These are phyloP conservation scores for Zhuliangozyma blackwelliae DNA, from an alignment of 1,139 yeast species.

Conservation along the genomic window DNA sequence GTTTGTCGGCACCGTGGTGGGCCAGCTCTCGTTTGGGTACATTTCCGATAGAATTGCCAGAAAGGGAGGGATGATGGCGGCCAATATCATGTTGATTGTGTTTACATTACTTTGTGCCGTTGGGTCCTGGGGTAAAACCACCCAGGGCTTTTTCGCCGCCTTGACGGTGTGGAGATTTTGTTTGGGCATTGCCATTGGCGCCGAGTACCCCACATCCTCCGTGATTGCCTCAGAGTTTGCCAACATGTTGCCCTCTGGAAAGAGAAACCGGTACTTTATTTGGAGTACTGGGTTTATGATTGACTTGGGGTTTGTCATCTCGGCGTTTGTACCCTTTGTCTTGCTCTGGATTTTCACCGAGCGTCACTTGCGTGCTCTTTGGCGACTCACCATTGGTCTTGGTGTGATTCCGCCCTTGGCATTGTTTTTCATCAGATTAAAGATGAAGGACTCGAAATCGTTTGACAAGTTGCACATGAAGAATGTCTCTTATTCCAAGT, in stretches of 20 bases:
- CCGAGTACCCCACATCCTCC: conserved; percentile 91
- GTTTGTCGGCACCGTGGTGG: conserved; percentile 88
- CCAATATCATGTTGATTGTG: conserved; percentile 66
- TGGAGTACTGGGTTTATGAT: conserved; percentile 90
- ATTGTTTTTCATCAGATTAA: conserved; percentile 71
- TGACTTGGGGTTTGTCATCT: conserved; percentile 78
- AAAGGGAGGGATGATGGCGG: conserved; percentile 73
- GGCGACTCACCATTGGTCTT: conserved; percentile 89
- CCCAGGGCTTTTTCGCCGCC: conserved; percentile 72
- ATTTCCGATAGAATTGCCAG: conserved; percentile 75
- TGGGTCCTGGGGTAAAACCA: conserved; percentile 72
- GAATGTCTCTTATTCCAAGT: conserved; percentile 34
- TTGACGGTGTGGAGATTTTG: conserved; percentile 81
- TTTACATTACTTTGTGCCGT: conserved; percentile 79
- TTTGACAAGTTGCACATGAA: conserved; percentile 71
- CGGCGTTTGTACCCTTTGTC: conserved; percentile 84
- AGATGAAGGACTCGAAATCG: conserved; percentile 66
- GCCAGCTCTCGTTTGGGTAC: conserved; percentile 76
- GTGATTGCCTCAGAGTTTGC: conserved; percentile 94
- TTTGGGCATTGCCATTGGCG: conserved; percentile 81
- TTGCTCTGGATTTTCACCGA: conserved; percentile 76
- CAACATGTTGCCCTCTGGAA: conserved; percentile 69
- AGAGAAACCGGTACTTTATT: conserved; percentile 82
- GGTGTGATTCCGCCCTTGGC: conserved; percentile 90
- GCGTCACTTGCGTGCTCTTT: conserved; percentile 70